These are phyloP conservation scores for Coniella vitis DNA, from an alignment of 2,329 filamentous ascomycete species.

Conservation along the genomic window DNA sequence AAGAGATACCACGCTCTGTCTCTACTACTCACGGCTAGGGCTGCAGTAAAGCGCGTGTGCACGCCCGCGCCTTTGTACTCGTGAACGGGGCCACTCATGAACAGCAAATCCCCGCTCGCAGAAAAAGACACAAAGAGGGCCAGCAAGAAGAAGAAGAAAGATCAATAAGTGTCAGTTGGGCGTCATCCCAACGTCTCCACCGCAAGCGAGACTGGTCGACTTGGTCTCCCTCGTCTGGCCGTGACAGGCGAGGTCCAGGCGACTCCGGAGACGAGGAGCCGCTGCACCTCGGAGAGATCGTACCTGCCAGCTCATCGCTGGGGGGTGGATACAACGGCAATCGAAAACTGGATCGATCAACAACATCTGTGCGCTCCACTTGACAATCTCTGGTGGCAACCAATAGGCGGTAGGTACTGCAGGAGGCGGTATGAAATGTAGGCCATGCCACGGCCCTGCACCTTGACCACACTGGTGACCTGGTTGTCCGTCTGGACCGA, in stretches of 20 bases:
- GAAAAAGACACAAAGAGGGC: neutral
- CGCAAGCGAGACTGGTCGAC: neutral
- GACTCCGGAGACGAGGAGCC: neutral
- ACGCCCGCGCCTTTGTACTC: too few species aligned
- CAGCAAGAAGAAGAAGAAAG: slow-evolving; percentile 8
- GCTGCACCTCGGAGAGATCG: slow-evolving; percentile 1
- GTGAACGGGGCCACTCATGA: too few species aligned
- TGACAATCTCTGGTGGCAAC: neutral
- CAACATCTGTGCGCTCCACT: slow-evolving; percentile 2
- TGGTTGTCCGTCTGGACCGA: too few species aligned
- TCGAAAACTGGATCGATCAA: neutral
- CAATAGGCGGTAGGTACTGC: neutral
- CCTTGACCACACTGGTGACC: too few species aligned
- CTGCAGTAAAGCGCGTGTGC: too few species aligned
- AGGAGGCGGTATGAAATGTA: neutral
- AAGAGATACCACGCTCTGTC: too few species aligned
- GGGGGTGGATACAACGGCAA: neutral
- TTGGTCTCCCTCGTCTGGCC: neutral
- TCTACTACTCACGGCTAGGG: too few species aligned
- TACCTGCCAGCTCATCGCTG: neutral
- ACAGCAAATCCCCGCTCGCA: too few species aligned
- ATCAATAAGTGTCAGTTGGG: neutral
- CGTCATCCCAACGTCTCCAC: neutral
- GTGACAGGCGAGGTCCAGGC: neutral
- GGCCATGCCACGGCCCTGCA: neutral